Evolutionary conservation across 2,329 filamentous ascomycete species (phyloP).

Genomic region (Cladosporium sp.): DNA sequence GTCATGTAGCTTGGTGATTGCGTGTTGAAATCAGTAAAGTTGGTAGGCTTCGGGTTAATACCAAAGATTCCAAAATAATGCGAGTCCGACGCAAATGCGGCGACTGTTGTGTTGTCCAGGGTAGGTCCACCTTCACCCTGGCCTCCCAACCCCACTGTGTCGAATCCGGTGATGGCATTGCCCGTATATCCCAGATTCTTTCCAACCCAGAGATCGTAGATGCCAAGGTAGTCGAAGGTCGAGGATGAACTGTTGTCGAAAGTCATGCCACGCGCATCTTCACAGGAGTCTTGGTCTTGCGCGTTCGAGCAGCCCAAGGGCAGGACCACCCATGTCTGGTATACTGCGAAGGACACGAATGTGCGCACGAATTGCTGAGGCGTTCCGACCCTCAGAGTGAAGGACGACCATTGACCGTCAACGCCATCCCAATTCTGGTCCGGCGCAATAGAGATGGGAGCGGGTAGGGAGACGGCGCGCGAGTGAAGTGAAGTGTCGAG

Average conservation of each 20-base stretch:
- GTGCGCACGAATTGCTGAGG: slow-evolving; percentile 53
- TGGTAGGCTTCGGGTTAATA: slow-evolving; percentile 47
- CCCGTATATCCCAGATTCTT: slow-evolving; percentile 53
- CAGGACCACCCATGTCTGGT: slow-evolving; percentile 67
- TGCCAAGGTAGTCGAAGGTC: slow-evolving; percentile 57
- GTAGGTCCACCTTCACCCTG: slow-evolving; percentile 37
- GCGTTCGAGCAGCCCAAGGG: slow-evolving; percentile 50
- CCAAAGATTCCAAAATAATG: slow-evolving; percentile 47
- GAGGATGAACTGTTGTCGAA: slow-evolving; percentile 53
- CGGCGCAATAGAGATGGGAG: slow-evolving; percentile 27
- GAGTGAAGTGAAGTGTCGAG: slow-evolving; percentile 13
- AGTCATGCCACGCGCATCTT: slow-evolving; percentile 53
- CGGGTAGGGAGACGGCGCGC: slow-evolving; percentile 17
- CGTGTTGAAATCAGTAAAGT: slow-evolving; percentile 49
- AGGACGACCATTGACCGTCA: slow-evolving; percentile 70
- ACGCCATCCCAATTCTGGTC: slow-evolving; percentile 49
- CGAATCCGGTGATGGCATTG: slow-evolving; percentile 63
- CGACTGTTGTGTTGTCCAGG: slow-evolving; percentile 41
- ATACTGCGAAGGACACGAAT: slow-evolving; percentile 62
- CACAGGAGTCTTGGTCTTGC: slow-evolving; percentile 42
- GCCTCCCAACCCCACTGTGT: slow-evolving; percentile 40
- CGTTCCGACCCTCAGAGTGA: slow-evolving; percentile 56
- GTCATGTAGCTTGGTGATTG: slow-evolving; percentile 52
- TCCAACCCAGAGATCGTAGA: slow-evolving; percentile 57
- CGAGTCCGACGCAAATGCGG: slow-evolving; percentile 35